These are phyloP conservation scores for Mallotus japonicus DNA, from an alignment of 441 rosid genomes.

Conservation along the genomic window DNA sequence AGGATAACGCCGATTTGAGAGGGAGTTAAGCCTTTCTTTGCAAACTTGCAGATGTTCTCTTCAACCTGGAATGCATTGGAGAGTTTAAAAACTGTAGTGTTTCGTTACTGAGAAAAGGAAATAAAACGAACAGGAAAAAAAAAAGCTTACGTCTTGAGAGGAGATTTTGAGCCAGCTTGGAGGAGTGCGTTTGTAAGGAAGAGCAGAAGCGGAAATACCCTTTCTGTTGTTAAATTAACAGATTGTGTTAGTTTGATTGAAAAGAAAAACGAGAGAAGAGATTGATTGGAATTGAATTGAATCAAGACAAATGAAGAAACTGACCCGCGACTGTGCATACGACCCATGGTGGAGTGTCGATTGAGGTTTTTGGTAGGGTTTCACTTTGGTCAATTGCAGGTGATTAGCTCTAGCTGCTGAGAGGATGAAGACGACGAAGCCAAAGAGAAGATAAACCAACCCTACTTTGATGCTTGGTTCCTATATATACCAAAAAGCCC, in stretches of 20 bases:
- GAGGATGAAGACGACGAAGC: too few species aligned
- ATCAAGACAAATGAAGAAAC: constrained; percentile 5
- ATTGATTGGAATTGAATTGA: too few species aligned
- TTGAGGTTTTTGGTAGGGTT: not conserved
- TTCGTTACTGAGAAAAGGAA: not conserved
- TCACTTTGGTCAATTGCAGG: too few species aligned
- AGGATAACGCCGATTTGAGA: constrained; percentile 85
- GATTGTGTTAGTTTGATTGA: too few species aligned
- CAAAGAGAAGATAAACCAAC: too few species aligned
- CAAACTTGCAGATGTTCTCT: constrained; percentile 76
- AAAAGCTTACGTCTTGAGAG: constrained; percentile 45
- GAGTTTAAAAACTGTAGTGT: not conserved
- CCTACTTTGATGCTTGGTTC: too few species aligned
- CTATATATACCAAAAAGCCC: too few species aligned
- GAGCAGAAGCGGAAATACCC: constrained; percentile 86
- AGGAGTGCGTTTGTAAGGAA: constrained; percentile 77
- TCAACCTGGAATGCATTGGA: constrained; percentile 42
- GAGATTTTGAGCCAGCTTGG: constrained; percentile 75
- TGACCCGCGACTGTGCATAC: constrained; percentile 83
- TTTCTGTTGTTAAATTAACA: constrained; percentile 35
- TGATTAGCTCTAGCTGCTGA: too few species aligned
- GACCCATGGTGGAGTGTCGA: constrained; percentile 48
- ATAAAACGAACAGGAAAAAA: too few species aligned
- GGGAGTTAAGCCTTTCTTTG: constrained; percentile 78
- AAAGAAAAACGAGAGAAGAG: too few species aligned